These are phyloP conservation scores for Gyrodon lividus DNA, from an alignment of 768 basidiomycete species.

Conservation along the genomic window DNA sequence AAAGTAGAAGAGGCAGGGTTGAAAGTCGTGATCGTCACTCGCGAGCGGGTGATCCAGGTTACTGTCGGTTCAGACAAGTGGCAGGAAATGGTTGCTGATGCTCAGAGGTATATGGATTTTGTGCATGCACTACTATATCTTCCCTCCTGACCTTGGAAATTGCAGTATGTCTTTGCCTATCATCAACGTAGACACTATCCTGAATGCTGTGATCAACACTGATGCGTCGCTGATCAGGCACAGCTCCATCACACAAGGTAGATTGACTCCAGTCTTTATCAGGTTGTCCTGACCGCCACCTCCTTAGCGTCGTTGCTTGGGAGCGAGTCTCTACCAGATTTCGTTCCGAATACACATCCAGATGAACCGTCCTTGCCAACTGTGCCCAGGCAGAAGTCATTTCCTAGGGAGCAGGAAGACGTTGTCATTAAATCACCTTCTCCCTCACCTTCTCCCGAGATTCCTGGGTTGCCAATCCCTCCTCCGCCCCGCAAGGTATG, in stretches of 20 bases:
- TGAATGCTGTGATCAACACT: slow-evolving; percentile 47
- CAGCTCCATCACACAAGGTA: slow-evolving; percentile 22
- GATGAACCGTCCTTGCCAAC: slow-evolving; percentile 47
- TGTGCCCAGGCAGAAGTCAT: slow-evolving; percentile 6
- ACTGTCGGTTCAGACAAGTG: slow-evolving; percentile 56
- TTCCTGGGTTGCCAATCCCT: slow-evolving; percentile 18
- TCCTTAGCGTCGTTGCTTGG: slow-evolving; percentile 3
- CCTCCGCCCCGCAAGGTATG: slow-evolving; percentile 27
- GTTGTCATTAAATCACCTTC: slow-evolving; percentile 7
- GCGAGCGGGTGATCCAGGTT: slow-evolving; percentile 44
- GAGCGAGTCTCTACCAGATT: slow-evolving; percentile 42
- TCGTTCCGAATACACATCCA: slow-evolving; percentile 51
- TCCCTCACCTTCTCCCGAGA: slow-evolving; percentile 20
- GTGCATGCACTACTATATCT: neutral
- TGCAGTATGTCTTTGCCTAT: slow-evolving; percentile 44
- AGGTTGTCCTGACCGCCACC: neutral
- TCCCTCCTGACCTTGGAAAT: slow-evolving; percentile 4
- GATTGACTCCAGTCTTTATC: neutral
- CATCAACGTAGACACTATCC: slow-evolving; percentile 44
- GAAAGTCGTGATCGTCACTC: slow-evolving; percentile 52
- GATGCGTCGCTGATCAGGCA: slow-evolving; percentile 34
- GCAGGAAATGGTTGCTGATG: slow-evolving; percentile 51
- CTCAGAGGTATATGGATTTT: slow-evolving; percentile 42
- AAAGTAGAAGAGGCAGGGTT: slow-evolving; percentile 45
- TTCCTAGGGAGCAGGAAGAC: slow-evolving; percentile 14